These are phyloP conservation scores for Talaromyces wortmannii DNA, from an alignment of 495 filamentous ascomycete genomes.

Conservation along the genomic window DNA sequence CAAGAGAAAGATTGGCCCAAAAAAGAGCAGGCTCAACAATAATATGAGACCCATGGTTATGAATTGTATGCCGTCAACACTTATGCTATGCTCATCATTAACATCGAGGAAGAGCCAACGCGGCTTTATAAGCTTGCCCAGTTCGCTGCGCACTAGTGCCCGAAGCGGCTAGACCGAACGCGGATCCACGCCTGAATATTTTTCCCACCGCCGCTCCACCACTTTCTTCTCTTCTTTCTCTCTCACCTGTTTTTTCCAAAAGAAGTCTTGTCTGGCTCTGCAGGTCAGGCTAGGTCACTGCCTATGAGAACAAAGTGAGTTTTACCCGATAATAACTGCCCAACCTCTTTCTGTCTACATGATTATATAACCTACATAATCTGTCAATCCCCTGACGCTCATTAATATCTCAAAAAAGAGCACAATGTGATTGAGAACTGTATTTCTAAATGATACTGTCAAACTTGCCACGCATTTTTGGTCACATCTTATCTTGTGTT, in stretches of 20 bases:
- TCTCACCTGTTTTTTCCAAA: neutral
- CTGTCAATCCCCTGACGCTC: constrained; percentile 87
- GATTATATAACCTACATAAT: constrained; percentile 69
- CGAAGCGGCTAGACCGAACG: neutral
- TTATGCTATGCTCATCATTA: neutral
- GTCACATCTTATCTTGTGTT: neutral
- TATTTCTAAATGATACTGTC: constrained; percentile 35
- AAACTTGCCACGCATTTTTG: neutral
- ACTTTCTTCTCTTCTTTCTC: neutral
- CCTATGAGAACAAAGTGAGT: constrained; percentile 1
- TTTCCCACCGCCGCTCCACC: neutral
- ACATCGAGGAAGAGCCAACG: neutral
- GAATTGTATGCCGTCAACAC: neutral
- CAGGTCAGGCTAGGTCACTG: neutral
- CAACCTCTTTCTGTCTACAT: constrained; percentile 32
- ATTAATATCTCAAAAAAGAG: constrained; percentile 35
- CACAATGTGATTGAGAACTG: constrained; percentile 44
- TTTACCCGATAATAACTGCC: neutral
- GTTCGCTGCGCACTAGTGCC: neutral
- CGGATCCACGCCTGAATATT: neutral
- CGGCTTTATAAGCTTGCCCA: no score
- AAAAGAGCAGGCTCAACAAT: constrained; percentile 33
- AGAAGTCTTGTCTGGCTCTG: neutral
- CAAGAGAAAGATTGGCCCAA: constrained; percentile 39
- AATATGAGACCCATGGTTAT: neutral